phyloP scores from a whole-genome alignment of 2,329 filamentous ascomycete species.

The Aspergillus aculeatus region DNA sequence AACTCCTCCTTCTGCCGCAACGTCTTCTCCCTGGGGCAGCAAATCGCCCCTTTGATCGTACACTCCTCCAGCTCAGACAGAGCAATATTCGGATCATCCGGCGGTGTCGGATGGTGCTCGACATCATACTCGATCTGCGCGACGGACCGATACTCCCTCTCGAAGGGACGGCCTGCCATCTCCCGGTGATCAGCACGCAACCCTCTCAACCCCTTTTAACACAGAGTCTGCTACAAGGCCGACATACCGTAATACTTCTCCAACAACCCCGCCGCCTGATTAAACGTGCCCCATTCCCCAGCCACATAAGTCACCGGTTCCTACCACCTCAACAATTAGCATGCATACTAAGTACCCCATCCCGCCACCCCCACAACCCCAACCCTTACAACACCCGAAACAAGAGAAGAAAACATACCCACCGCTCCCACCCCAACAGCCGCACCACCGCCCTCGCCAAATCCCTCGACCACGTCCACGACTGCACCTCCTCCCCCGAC shows the following conservation, averaged over 20 bases:
- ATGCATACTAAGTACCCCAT: too few relatives aligned
- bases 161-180: not conserved
- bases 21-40: slow-evolving; percentile 1
- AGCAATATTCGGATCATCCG: not conserved
- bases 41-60: not conserved
- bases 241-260: slow-evolving; percentile 5
- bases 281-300: slow-evolving; percentile 6
- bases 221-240: too few relatives aligned
- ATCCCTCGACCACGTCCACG: slow-evolving; percentile 7
- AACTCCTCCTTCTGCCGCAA: slow-evolving; percentile 1
- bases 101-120: not conserved
- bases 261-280: not conserved
- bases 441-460: not conserved
- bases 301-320: slow-evolving; percentile 1
- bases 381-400: not conserved
- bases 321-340: not conserved
- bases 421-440: not conserved
- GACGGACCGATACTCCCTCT: not conserved
- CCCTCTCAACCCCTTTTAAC: too few relatives aligned
- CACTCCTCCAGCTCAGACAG: not conserved
- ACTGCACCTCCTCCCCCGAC: not conserved
- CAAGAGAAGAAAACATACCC: not conserved
- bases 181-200: not conserved
- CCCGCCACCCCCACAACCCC: too few relatives aligned
- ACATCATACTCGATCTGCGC: not conserved